phyloP scores from a whole-genome alignment of 2,329 filamentous ascomycete species.

The Herpotrichia juniperi region DNA sequence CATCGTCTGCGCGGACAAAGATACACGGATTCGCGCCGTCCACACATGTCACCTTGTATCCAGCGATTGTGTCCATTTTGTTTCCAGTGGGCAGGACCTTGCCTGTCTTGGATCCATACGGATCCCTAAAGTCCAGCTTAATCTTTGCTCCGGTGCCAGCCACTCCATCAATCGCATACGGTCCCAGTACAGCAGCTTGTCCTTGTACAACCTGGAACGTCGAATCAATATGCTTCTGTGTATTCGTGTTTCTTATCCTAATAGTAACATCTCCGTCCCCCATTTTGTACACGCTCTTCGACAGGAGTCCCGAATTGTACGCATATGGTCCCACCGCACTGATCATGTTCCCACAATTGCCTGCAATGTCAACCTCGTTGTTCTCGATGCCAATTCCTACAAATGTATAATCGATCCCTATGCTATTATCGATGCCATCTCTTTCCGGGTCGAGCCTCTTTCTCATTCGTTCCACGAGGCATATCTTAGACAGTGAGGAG shows the following conservation, averaged over 20 bases:
- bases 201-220: constrained; percentile 60
- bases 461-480: constrained; percentile 63
- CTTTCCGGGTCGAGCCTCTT: neutral
- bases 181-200: constrained; percentile 57
- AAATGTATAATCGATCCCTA: constrained; percentile 71
- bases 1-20: constrained; percentile 63
- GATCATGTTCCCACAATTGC: constrained; percentile 80
- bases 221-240: constrained; percentile 66
- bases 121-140: constrained; percentile 65
- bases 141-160: constrained; percentile 63
- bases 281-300: constrained; percentile 27
- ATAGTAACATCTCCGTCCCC: constrained; percentile 54
- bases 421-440: neutral
- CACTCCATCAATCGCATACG: constrained; percentile 69
- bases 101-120: constrained; percentile 69
- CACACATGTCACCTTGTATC: constrained; percentile 61
- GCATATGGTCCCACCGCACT: constrained; percentile 70
- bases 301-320: constrained; percentile 60
- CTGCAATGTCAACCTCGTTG: constrained; percentile 66
- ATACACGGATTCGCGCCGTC: constrained; percentile 70
- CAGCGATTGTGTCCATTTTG: constrained; percentile 57
- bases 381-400: constrained; percentile 70
- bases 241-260: constrained; percentile 74
- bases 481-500: constrained; percentile 73
- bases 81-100: constrained; percentile 66